Evolutionary conservation across 1,284 basidiomycete genomes (phyloP).

Genomic region (Porodaedalea pini): DNA sequence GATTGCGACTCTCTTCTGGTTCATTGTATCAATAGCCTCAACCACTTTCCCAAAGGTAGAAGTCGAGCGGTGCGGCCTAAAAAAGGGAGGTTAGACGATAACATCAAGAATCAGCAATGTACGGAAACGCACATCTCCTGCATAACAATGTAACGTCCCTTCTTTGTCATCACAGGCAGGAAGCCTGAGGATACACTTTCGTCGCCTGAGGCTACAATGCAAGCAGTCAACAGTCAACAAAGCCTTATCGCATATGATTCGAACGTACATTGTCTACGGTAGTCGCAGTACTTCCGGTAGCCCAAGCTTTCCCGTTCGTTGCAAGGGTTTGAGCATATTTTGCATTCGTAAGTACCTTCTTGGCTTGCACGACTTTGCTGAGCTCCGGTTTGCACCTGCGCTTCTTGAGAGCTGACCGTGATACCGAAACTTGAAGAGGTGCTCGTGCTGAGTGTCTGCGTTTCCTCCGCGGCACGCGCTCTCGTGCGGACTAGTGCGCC

Average conservation of each 20-base stretch:
- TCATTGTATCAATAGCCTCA: constrained; percentile 83
- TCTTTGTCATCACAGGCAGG: constrained; percentile 89
- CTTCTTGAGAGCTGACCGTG: constrained; percentile 67
- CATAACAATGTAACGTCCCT: constrained; percentile 93
- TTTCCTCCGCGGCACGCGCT: constrained; percentile 77
- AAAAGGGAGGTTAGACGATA: constrained; percentile 26
- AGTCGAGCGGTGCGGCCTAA: constrained; percentile 86
- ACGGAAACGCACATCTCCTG: constrained; percentile 63
- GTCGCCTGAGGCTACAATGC: constrained; percentile 41
- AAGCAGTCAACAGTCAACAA: constrained; percentile 17
- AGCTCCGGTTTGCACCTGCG: constrained; percentile 69
- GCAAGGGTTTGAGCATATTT: constrained; percentile 30
- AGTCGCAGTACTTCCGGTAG: constrained; percentile 51
- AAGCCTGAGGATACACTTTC: constrained; percentile 52
- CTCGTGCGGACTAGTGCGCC: constrained; percentile 72
- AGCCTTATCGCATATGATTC: constrained; percentile 28
- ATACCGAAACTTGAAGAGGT: constrained; percentile 52
- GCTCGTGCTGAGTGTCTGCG: constrained; percentile 64
- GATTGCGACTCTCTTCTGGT: constrained; percentile 84
- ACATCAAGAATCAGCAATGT: constrained; percentile 15
- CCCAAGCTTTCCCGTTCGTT: constrained; percentile 56
- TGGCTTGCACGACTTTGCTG: constrained; percentile 58
- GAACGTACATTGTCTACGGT: constrained; percentile 60
- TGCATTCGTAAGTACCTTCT: constrained; percentile 51
- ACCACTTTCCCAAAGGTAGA: constrained; percentile 99